Conservation (phyloP, 1,139 yeast species). For the Nakaseomyces delphensis region DNA sequence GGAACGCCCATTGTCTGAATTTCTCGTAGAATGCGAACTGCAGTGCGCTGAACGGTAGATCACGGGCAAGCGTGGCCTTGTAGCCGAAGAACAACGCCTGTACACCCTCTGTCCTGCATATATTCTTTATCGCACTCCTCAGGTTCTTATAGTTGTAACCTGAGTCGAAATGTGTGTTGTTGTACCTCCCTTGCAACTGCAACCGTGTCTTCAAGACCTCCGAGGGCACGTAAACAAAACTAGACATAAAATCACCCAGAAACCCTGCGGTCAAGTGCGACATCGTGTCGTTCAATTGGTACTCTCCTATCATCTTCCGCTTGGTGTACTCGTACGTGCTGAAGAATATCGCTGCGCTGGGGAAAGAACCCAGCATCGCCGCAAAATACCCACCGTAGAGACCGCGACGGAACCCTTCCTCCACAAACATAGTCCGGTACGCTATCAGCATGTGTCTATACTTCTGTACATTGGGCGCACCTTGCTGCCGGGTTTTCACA, state of each 20-base stretch:
- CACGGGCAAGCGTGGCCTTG: conserved; percentile 85
- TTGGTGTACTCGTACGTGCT: conserved; percentile 81
- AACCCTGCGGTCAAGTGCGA: conserved; percentile 81
- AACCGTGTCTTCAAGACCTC: conserved; percentile 92
- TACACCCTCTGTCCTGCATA: conserved; percentile 60
- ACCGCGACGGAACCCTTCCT: conserved; percentile 82
- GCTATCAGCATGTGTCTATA: conserved; percentile 66
- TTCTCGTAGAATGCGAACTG: conserved; percentile 94
- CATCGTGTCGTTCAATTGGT: conserved; percentile 65
- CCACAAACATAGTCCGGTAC: conserved; percentile 56
- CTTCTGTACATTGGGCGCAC: conserved; percentile 60
- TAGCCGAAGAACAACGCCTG: conserved; percentile 79
- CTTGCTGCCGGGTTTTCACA: conserved; percentile 94
- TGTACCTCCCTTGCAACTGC: conserved; percentile 81
- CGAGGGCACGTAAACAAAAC: conserved; percentile 91
- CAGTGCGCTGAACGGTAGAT: conserved; percentile 87
- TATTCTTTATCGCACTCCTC: conserved; percentile 57
- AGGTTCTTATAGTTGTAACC: conserved; percentile 81
- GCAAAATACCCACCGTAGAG: conserved; percentile 89
- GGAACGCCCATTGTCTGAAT: conserved; percentile 57
- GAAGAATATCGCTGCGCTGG: conserved; percentile 87
- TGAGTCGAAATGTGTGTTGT: conserved; percentile 67
- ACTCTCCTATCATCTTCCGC: conserved; percentile 55
- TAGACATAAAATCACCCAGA: conserved; percentile 81
- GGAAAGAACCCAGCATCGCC: conserved; percentile 84